Percentiles rank a stretch among this genome's conserved stretches.
Conservation (phyloP, 495 filamentous ascomycete genomes). For the Glutinoglossum americanum region DNA sequence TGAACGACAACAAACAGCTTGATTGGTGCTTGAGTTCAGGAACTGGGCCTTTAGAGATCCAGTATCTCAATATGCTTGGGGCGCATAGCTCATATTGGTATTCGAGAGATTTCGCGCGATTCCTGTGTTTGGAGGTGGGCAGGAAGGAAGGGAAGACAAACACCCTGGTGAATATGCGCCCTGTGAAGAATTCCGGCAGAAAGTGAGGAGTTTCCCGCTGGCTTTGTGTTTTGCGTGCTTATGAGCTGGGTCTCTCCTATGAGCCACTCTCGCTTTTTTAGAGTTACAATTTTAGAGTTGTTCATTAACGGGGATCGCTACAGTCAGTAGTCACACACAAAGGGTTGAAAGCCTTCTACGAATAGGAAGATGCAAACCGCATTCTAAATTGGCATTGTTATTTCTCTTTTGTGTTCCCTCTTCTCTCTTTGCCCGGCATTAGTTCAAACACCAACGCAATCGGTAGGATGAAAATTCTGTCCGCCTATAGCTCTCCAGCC, state of each 20-base stretch:
- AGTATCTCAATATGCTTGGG: constrained; percentile 91
- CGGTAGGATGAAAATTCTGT: too few relatives aligned
- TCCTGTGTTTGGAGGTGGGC: constrained; percentile 74
- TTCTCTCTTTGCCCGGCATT: too few relatives aligned
- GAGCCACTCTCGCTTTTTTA: too few relatives aligned
- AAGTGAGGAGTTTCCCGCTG: neutral
- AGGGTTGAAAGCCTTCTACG: neutral
- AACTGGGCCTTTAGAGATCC: constrained; percentile 67
- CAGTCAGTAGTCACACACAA: neutral
- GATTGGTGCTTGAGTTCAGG: constrained; percentile 71
- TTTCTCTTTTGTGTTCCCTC: neutral
- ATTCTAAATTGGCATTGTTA: neutral
- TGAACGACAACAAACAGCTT: constrained; percentile 92
- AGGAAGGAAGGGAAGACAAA: constrained; percentile 45
- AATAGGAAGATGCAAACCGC: neutral
- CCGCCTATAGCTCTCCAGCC: too few relatives aligned
- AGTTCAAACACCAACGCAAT: too few relatives aligned
- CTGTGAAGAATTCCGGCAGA: constrained; percentile 37
- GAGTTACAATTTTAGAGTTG: neutral
- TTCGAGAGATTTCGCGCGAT: constrained; percentile 60
- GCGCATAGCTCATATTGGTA: constrained; percentile 95
- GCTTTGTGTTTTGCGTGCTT: neutral
- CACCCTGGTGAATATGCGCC: constrained; percentile 45
- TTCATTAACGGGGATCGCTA: neutral
- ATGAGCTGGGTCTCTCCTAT: too few relatives aligned